phyloP scores from a whole-genome alignment of 768 basidiomycete genomes.

The Zangia roseola region DNA sequence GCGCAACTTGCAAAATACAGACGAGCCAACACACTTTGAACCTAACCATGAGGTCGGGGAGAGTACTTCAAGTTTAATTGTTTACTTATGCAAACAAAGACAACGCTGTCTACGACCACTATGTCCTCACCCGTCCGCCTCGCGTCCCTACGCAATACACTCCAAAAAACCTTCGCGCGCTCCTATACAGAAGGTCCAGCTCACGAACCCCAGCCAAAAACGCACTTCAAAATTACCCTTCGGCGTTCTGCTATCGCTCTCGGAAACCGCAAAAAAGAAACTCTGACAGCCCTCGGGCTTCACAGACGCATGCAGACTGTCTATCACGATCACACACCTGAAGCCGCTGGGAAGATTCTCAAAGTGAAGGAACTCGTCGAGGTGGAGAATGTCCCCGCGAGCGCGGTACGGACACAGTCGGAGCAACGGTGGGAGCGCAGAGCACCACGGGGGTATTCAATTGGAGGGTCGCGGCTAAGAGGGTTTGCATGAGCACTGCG shows the following conservation, averaged over 20 bases:
- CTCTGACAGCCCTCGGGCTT: conserved; percentile 80
- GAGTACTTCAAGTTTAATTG: neutral
- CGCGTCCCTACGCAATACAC: conserved; percentile 2
- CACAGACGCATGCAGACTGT: conserved; percentile 83
- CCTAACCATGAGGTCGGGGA: conserved; percentile 50
- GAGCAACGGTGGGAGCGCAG: conserved; percentile 67
- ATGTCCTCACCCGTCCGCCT: conserved; percentile 15
- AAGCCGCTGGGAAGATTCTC: conserved; percentile 84
- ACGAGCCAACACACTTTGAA: conserved; percentile 51
- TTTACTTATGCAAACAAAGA: conserved; percentile 13
- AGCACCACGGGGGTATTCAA: conserved; percentile 65
- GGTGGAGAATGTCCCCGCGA: conserved; percentile 78
- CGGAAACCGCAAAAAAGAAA: conserved; percentile 65
- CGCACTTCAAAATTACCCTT: conserved; percentile 89
- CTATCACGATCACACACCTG: conserved; percentile 70
- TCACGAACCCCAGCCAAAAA: conserved; percentile 35
- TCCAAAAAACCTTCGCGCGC: conserved; percentile 11
- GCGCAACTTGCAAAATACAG: neutral
- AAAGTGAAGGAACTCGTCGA: conserved; percentile 86
- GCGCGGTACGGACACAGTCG: conserved; percentile 64
- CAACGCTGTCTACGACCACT: neutral
- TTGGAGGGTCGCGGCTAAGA: conserved; percentile 39
- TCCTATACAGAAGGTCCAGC: conserved; percentile 2
- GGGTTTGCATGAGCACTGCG: conserved; percentile 12
- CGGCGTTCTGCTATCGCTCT: conserved; percentile 85